Conservation (phyloP, 2,329 filamentous ascomycete genomes). For the Plectosphaerella sp. region DNA sequence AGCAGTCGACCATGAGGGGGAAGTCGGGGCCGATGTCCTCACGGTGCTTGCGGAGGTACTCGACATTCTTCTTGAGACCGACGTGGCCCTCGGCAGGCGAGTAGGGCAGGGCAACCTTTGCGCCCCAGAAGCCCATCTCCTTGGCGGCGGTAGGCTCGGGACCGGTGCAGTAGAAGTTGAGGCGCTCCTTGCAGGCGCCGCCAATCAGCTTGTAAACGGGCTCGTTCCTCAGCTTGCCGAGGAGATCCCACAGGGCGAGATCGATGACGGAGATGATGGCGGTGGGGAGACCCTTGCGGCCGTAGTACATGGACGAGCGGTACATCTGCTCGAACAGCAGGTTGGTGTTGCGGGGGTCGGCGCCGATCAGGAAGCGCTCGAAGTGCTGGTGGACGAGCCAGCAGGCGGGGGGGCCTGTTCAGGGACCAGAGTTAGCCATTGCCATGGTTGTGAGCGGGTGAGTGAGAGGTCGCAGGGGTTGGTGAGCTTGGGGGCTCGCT, state of each 20-base stretch:
- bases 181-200: conserved; percentile 75
- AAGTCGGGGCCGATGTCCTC: conserved; percentile 85
- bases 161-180: conserved; percentile 94
- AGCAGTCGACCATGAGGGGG: conserved; percentile 92
- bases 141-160: conserved; percentile 78
- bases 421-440: neutral
- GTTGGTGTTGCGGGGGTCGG: conserved; percentile 87
- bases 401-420: conserved; percentile 74
- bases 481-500: no score
- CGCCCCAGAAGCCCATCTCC: conserved; percentile 83
- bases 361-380: conserved; percentile 82
- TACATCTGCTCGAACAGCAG: conserved; percentile 96
- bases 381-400: conserved; percentile 95
- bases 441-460: no score
- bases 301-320: conserved; percentile 92
- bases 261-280: conserved; percentile 95
- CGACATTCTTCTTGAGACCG: conserved; percentile 83
- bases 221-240: conserved; percentile 87
- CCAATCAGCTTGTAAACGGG: conserved; percentile 94
- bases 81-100: conserved; percentile 81
- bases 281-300: conserved; percentile 83
- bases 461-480: no score
- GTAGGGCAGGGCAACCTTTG: conserved; percentile 85
- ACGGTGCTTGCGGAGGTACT: conserved; percentile 80
- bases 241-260: conserved; percentile 85